Evolutionary conservation across 768 basidiomycete genomes (phyloP), one percentile per base, ranked within the genome.

Genomic region (Suillus subalutaceus): DNA sequence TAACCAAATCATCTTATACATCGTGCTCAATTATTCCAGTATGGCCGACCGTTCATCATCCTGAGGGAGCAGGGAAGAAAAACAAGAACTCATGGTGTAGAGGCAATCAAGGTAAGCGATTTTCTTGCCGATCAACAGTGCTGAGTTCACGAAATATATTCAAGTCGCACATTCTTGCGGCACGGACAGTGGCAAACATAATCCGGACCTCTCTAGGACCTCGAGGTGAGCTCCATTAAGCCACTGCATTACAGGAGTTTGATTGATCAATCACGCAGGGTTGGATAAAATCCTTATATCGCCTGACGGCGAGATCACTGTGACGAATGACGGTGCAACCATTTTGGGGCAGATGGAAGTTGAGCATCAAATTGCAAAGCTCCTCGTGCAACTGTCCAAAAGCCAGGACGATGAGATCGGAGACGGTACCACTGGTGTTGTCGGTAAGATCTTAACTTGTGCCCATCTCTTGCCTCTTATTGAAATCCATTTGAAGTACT

Each of bases 341-440:
- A 99, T 99, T 71, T 83, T 99, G 65, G 88, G 95, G 30, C 97
- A 98, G 82, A 98, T 99, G 96, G 94, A 97, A 78, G 96, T 99
- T 62, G 97, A 99, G 74, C 97, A 99, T 76, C 97, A 97, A 82
- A 97, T 99, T 74, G 97, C 97, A 66, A 99, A 97, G 80, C 86
- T 99, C 55, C 86, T 99, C 41, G 97, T 99, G 2, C 93, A 98
- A 74, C 84, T 99, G 50, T 96, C 94, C 20, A 97, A 96, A 83
- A 95, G 93, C 76, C 97, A 99, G 82, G 97, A 99, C 77, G 97
- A 99, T 78, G 97, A 99, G 82, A 97, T 99, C 76, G 97, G 97
- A 32, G 97, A 99, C 80, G 97, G 97, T 66, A 99, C 97, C 7
- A 99, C 97, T 37, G 97, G 97, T 77, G 97, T 99, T 66, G 97